Evolutionary conservation across 306 rosid genomes (phyloP).

Genomic region (Echinosophora koreensis): DNA sequence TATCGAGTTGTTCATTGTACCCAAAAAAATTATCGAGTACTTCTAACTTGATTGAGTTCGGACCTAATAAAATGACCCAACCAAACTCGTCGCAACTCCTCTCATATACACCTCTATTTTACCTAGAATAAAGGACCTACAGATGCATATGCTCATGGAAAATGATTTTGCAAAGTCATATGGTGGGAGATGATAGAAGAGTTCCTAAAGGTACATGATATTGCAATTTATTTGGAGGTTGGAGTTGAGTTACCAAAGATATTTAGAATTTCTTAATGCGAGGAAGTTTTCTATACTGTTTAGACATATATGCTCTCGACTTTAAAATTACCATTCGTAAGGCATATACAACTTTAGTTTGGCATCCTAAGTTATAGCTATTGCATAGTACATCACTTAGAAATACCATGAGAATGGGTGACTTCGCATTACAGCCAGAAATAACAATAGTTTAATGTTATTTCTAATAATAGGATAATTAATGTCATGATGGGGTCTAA

Average conservation of each 20-base stretch:
- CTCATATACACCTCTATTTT: no score
- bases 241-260: slow-evolving; percentile 11
- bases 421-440: not conserved
- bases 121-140: slow-evolving; percentile 2
- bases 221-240: not conserved
- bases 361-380: slow-evolving; percentile 28
- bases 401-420: not conserved
- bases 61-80: no score
- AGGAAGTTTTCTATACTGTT: slow-evolving; percentile 22
- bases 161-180: slow-evolving; percentile 1
- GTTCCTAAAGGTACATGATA: slow-evolving; percentile 2
- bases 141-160: slow-evolving; percentile 6
- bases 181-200: not conserved
- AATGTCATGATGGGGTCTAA: not conserved
- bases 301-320: slow-evolving; percentile 1
- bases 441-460: not conserved
- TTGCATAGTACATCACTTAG: no score
- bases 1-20: no score
- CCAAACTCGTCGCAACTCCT: no score
- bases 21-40: no score
- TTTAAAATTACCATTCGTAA: slow-evolving; percentile 1
- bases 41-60: no score
- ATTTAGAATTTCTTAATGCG: not conserved
- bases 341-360: slow-evolving; percentile 3
- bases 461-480: not conserved